Conservation (phyloP, 345 rosid species). For the Gossypium herbaceum region DNA sequence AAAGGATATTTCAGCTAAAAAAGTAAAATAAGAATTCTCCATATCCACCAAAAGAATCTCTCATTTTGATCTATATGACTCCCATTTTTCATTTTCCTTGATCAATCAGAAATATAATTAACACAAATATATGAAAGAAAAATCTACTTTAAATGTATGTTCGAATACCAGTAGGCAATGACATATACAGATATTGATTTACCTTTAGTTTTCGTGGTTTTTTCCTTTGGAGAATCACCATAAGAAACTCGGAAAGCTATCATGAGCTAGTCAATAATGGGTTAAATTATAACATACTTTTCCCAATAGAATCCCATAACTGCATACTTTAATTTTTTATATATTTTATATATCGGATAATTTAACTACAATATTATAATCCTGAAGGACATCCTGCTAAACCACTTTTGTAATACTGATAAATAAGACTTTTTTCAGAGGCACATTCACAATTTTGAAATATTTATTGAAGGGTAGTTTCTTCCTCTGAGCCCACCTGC, state of each 20-base stretch:
- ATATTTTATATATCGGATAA: too few relatives aligned
- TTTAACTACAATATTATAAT: background rate
- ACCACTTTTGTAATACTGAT: conserved; percentile 11
- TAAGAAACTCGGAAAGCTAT: conserved; percentile 11
- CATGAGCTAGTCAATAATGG: conserved; percentile 24
- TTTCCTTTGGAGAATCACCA: conserved; percentile 7
- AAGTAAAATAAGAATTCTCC: background rate
- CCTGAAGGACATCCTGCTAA: conserved; percentile 20
- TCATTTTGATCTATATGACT: background rate
- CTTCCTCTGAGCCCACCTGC: conserved; percentile 28
- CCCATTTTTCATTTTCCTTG: too few relatives aligned
- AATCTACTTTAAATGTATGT: too few relatives aligned
- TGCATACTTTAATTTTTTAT: background rate
- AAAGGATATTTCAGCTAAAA: too few relatives aligned
- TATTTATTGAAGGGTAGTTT: conserved; percentile 30
- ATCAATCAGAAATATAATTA: too few relatives aligned
- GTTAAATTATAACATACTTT: background rate
- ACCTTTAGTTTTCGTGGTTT: conserved; percentile 9
- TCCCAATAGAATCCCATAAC: conserved; percentile 5
- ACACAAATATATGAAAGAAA: too few relatives aligned
- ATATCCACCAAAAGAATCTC: conserved; percentile 10
- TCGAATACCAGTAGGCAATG: too few relatives aligned
- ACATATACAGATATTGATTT: too few relatives aligned
- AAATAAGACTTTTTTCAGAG: background rate
- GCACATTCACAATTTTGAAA: conserved; percentile 7